phyloP scores from a whole-genome alignment of 345 rosid genomes.

The Firmiana major region DNA sequence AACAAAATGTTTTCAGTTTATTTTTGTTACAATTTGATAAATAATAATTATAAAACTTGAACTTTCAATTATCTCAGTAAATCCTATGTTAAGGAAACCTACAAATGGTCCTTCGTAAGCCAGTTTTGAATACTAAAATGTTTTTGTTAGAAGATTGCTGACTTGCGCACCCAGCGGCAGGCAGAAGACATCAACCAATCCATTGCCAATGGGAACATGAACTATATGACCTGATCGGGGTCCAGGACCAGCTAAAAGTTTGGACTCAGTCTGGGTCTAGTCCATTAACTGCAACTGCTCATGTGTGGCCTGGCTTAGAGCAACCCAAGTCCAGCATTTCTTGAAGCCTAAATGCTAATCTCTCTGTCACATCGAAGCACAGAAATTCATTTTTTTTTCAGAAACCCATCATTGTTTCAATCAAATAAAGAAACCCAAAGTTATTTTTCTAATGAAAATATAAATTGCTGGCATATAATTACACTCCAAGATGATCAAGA shows the following conservation, averaged over 20 bases:
- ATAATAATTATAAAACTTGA: not conserved
- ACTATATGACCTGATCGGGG: not conserved
- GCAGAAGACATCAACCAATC: not conserved
- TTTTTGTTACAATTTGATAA: not conserved
- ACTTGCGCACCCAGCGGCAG: not conserved
- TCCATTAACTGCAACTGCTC: not conserved
- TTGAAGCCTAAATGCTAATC: not conserved
- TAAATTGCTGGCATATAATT: not conserved
- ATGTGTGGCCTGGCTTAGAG: not conserved
- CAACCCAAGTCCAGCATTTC: not conserved
- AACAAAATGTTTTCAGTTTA: not conserved
- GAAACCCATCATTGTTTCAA: not conserved
- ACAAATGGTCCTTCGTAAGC: not conserved
- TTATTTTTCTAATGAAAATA: not conserved
- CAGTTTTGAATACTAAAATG: not conserved
- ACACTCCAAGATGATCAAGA: not conserved
- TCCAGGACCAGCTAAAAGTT: not conserved
- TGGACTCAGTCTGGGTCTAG: not conserved
- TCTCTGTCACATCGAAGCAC: too few relatives aligned
- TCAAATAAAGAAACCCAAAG: not conserved
- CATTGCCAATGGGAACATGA: not conserved
- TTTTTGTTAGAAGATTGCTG: not conserved
- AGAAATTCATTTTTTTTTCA: not conserved
- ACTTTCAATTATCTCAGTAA: not conserved
- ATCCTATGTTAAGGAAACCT: not conserved